Evolutionary conservation across 768 basidiomycete genomes (phyloP), one percentile per base, ranked within the genome.

Genomic region (Trametes maxima): DNA sequence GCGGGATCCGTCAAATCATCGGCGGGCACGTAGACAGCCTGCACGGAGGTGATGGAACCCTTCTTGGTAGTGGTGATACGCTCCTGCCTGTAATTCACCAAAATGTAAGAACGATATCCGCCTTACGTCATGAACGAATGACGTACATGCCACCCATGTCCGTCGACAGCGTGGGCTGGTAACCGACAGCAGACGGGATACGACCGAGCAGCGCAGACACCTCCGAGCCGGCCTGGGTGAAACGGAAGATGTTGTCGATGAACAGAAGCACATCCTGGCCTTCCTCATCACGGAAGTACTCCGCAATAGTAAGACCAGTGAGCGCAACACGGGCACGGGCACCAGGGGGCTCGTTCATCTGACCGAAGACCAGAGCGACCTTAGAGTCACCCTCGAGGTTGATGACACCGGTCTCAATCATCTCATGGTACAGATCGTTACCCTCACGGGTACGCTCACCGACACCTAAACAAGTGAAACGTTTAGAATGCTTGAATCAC

Each of bases 231-330:
- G 97, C 97, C 79, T 98, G 97, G 70, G 97, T 99, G 92, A 99
- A 99, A 75, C 97, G 95, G 97, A 99, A 99, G 80, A 99, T 99
- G 88, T 99, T 99, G 91, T 99, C 97, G 76, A 99, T 99, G 86
- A 99, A 99, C 74, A 99, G 89, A 75, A 99, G 85, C 84, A 99
- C 97, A 78, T 99, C 97, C 79, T 99, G 97, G 66, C 97, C 97
- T 82, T 99, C 96, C 82, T 98, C 96, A 72, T 99, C 97, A 88
- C 97, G 95, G 97, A 99, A 99, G 83, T 98, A 99, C 81, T 99
- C 97, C 67, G 97, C 97, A 70, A 98, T 98, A 74, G 97, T 99
- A 62, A 99, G 82, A 79, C 97, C 97, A 70, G 97, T 98, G 71
- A 99, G 88, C 67, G 97, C 97, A 72, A 99, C 97, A 91, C 97